A percentile compares a stretch with the other conserved stretches of the same genome.
phyloP scores from a whole-genome alignment of 495 filamentous ascomycete species.

The Penicillium bialowiezense region DNA sequence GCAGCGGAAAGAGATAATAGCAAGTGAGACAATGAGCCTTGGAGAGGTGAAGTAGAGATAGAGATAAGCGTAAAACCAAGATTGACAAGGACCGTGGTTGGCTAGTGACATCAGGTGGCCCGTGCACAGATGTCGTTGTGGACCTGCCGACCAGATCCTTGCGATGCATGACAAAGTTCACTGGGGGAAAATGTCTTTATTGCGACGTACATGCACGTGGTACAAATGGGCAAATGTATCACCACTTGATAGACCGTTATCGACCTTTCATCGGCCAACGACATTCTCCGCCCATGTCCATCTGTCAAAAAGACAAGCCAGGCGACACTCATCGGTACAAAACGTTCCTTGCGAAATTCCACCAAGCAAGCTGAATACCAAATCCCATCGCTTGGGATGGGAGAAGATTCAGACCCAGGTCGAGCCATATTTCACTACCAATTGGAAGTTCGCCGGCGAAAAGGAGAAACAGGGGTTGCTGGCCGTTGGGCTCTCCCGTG shows the following conservation, averaged over 20 bases:
- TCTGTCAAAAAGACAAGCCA: not conserved
- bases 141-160: not conserved
- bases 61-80: constrained; percentile 5
- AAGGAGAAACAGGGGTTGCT: constrained; percentile 16
- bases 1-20: not conserved
- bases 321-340: constrained; percentile 2
- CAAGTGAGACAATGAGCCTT: no score
- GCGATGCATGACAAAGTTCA: not conserved
- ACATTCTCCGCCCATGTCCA: not conserved
- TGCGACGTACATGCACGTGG: not conserved
- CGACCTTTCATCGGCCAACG: not conserved
- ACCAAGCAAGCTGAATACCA: constrained; percentile 13
- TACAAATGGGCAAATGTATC: not conserved
- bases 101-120: constrained; percentile 9
- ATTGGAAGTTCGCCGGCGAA: constrained; percentile 18
- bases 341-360: constrained; percentile 3
- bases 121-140: not conserved
- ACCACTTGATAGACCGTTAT: not conserved
- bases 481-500: constrained; percentile 18
- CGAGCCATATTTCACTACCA: constrained; percentile 15
- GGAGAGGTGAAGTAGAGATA: not conserved
- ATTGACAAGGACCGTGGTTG: not conserved
- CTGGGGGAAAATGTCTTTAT: not conserved
- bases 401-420: constrained; percentile 14
- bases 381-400: constrained; percentile 17